Percentiles rank a stretch among this genome's conserved stretches.
These are phyloP conservation scores for Pyrenula massariospora DNA, from an alignment of 495 filamentous ascomycete species.

Conservation along the genomic window DNA sequence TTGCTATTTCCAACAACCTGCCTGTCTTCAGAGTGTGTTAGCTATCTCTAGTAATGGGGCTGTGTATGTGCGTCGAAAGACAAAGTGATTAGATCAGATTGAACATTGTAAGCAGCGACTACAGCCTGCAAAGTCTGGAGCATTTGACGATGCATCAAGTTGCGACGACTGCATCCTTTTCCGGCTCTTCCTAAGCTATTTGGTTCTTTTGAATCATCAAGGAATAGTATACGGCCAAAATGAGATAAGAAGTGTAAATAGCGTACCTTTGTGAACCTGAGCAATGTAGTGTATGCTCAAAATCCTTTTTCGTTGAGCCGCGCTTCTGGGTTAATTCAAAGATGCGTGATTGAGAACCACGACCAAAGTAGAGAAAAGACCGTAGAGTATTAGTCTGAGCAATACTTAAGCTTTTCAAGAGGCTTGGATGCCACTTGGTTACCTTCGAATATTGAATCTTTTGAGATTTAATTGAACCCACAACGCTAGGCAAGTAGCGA, in stretches of 20 bases:
- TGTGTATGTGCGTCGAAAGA: too few relatives aligned
- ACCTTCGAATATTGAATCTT: too few relatives aligned
- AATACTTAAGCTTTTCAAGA: too few relatives aligned
- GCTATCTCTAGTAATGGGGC: too few relatives aligned
- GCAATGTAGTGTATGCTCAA: background rate
- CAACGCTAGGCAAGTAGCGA: too few relatives aligned
- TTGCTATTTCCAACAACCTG: too few relatives aligned
- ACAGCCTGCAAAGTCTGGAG: background rate
- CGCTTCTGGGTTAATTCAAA: background rate
- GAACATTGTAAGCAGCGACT: background rate
- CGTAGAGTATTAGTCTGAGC: too few relatives aligned
- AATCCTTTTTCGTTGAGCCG: background rate
- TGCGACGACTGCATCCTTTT: background rate
- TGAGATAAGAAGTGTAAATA: background rate
- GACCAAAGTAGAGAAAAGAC: background rate
- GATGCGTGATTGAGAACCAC: background rate
- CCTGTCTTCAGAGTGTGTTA: too few relatives aligned
- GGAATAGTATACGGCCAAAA: background rate
- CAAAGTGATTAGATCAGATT: background rate
- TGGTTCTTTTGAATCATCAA: background rate
- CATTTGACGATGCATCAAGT: background rate
- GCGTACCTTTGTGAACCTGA: background rate
- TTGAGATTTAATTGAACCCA: too few relatives aligned
- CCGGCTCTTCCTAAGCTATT: conserved; percentile 1
- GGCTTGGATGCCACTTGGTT: too few relatives aligned